Conservation (phyloP, 176 grass and related monocot species). For the Eleusine coracana region DNA sequence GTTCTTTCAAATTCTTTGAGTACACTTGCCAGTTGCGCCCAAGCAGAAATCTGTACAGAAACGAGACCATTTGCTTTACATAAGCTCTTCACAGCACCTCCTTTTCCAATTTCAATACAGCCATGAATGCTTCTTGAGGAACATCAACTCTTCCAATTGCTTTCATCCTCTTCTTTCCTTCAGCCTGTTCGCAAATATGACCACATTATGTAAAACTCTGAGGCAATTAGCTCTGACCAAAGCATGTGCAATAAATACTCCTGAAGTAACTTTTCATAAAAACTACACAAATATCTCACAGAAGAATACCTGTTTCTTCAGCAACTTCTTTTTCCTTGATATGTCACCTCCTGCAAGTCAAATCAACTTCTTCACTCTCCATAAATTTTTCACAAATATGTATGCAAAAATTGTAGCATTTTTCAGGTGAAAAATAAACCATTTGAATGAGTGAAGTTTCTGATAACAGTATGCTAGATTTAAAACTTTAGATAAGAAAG, state of each 20-base stretch:
- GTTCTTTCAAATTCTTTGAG: not conserved
- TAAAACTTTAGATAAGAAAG: constrained; percentile 15
- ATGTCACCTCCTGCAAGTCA: constrained; percentile 85
- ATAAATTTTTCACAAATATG: constrained; percentile 14
- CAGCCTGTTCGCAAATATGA: constrained; percentile 68
- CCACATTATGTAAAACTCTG: not conserved
- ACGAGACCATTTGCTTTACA: not conserved
- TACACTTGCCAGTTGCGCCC: not conserved
- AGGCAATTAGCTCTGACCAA: constrained; percentile 3
- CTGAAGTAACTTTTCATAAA: not conserved
- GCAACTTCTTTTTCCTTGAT: constrained; percentile 96
- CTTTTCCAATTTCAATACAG: constrained; percentile 90
- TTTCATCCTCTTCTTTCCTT: constrained; percentile 99
- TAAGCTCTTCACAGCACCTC: constrained; percentile 66
- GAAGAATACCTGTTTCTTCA: constrained; percentile 87
- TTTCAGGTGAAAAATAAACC: not conserved
- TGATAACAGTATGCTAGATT: not conserved
- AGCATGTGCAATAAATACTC: not conserved
- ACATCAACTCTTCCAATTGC: constrained; percentile 94
- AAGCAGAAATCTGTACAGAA: constrained; percentile 19
- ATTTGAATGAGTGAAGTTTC: constrained; percentile 18
- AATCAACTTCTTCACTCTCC: not conserved
- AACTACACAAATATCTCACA: not conserved
- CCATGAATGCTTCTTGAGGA: constrained; percentile 99
- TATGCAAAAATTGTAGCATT: not conserved